Conservation (phyloP, 176 grass and related monocot species). For the Carex pumila region DNA sequence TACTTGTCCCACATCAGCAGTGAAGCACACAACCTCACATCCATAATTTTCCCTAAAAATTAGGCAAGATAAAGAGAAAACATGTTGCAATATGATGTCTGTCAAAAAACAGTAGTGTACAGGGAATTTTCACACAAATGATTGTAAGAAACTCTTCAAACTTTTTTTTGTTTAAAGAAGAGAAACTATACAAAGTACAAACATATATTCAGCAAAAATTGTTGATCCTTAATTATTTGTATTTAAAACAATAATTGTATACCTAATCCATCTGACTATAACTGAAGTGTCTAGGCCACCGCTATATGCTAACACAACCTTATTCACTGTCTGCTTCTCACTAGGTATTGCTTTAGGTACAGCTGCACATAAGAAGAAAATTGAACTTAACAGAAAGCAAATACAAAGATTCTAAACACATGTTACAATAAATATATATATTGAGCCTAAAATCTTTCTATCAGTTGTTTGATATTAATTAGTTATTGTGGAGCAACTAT, state of each 20-base stretch:
- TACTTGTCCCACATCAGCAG: constrained; percentile 98
- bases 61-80: background rate
- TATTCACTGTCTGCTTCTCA: constrained; percentile 41
- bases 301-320: constrained; percentile 97
- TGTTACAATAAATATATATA: background rate
- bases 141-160: background rate
- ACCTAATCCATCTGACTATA: constrained; percentile 96
- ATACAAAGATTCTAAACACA: background rate
- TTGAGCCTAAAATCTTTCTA: background rate
- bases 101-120: background rate
- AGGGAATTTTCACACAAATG: background rate
- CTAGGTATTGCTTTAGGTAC: constrained; percentile 39
- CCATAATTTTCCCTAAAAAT: constrained; percentile 52
- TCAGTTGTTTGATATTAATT: background rate
- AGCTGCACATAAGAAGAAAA: constrained; percentile 31
- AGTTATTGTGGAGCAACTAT: background rate
- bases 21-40: constrained; percentile 96
- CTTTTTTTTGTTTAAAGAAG: background rate
- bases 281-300: constrained; percentile 97
- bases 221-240: background rate
- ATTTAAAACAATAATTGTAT: constrained; percentile 8
- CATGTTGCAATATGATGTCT: background rate
- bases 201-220: background rate
- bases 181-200: background rate
- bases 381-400: constrained; percentile 4